Conservation (phyloP, 1,284 basidiomycete genomes). For the Schizophyllum amplum region DNA sequence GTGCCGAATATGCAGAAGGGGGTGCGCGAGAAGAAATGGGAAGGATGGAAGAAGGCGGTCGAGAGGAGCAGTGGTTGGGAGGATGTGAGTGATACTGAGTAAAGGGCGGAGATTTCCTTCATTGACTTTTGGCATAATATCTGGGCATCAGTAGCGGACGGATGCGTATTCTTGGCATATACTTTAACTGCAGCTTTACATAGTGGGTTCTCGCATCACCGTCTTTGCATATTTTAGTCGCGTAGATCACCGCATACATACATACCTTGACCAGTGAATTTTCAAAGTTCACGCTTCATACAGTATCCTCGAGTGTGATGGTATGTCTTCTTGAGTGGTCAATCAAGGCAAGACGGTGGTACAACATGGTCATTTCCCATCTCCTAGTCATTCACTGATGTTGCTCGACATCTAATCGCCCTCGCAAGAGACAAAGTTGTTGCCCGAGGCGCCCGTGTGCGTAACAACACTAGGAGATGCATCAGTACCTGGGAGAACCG, state of each 20-base stretch:
- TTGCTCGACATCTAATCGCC: constrained; percentile 14
- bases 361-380: neutral
- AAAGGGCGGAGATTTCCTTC: neutral
- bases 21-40: constrained; percentile 57
- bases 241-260: neutral
- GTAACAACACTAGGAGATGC: constrained; percentile 18
- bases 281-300: neutral
- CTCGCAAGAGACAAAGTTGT: constrained; percentile 22
- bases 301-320: neutral
- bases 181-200: too few relatives aligned
- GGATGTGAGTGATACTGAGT: constrained; percentile 36
- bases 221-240: too few relatives aligned
- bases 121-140: too few relatives aligned
- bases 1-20: constrained; percentile 46
- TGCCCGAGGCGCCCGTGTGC: constrained; percentile 21
- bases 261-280: neutral
- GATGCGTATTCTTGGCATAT: too few relatives aligned
- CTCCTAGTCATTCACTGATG: neutral
- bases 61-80: constrained; percentile 78
- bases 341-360: neutral
- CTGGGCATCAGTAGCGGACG: too few relatives aligned
- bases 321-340: neutral
- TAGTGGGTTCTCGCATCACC: too few relatives aligned
- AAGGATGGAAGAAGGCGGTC: constrained; percentile 80
- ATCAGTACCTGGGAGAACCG: neutral